Evolutionary conservation across 805 yeast genomes (phyloP).

Genomic region (Kazachstania taianensis): DNA sequence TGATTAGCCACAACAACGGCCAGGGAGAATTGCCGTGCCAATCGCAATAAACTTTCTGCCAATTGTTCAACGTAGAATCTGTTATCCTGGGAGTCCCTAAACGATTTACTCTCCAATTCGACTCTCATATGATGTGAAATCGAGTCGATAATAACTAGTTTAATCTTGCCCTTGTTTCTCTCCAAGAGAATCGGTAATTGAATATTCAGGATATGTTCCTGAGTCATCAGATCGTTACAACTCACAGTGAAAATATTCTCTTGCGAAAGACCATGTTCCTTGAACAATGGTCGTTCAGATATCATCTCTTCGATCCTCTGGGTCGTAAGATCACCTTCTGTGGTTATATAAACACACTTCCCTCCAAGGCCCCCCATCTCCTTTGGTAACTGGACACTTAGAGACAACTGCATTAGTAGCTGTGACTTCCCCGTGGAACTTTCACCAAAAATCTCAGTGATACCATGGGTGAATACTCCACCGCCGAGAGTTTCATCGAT

Average conservation of each 20-base stretch:
- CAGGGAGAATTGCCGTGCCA: slow-evolving; percentile 39
- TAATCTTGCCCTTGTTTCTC: slow-evolving; percentile 32
- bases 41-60: slow-evolving; percentile 37
- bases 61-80: slow-evolving; percentile 34
- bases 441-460: slow-evolving; percentile 75
- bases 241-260: slow-evolving; percentile 41
- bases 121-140: slow-evolving; percentile 72
- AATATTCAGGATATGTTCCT: slow-evolving; percentile 59
- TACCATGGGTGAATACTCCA: slow-evolving; percentile 44
- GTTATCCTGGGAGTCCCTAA: slow-evolving; percentile 32
- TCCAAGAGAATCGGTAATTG: slow-evolving; percentile 54
- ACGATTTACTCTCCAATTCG: slow-evolving; percentile 37
- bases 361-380: slow-evolving; percentile 39
- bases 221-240: slow-evolving; percentile 60
- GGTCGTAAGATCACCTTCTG: slow-evolving; percentile 68
- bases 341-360: slow-evolving; percentile 61
- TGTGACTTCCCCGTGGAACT: slow-evolving; percentile 86
- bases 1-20: slow-evolving; percentile 73
- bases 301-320: slow-evolving; percentile 46
- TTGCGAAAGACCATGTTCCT: slow-evolving; percentile 31
- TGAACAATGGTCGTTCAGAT: slow-evolving; percentile 23
- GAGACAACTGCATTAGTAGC: slow-evolving; percentile 54
- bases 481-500: slow-evolving; percentile 44
- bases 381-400: slow-evolving; percentile 44
- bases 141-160: slow-evolving; percentile 65